Evolutionary conservation across 345 rosid genomes (phyloP), one percentile per base, ranked within the genome.

Genomic region (Nasturtium officinale): DNA sequence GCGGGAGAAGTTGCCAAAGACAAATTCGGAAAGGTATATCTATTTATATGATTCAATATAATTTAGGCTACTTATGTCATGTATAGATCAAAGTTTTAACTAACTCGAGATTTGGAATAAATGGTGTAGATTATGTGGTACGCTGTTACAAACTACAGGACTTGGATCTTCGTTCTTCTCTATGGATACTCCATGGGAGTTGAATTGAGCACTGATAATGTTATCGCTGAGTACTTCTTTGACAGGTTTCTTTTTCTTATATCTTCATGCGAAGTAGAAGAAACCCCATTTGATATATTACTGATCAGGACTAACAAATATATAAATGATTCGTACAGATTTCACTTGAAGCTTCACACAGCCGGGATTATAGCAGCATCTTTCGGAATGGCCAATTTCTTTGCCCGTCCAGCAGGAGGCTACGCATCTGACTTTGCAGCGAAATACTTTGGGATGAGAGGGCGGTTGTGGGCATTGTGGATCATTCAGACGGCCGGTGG

Each of bases 111-210:
- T 52, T 30, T 15, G 0, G 0, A 32, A 43, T 32, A 52, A 50
- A 30, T 57, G 25, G 56, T 74, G 78, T 25, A 86, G 88, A 78
- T 88, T 11, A 9, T 83, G 16, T 83, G 86, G 86, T 82, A 85
- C 37, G 89, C 88, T 0, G 71, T 83, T 53, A 82, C 83, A 60
- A 86, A 88, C 73, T 83, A 86, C 53, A 84, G 93, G 53, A 88
- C 93, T 16, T 88, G 87, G 87, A 77, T 86, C 21, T 86, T 86
- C 30, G 84, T 83, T 64, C 83, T 88, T 66, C 86, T 88, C 21
- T 86, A 84, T 37, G 93, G 90, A 35, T 81, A 81, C 77, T 88
- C 90, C 6, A 65, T 88, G 60, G 93, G 93, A 3, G 86, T 88
- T 46, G 93, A 88, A 71, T 65, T 88, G 57, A 83, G 83, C 56